Evolutionary conservation across 2,329 filamentous ascomycete species (phyloP).

Genomic region (Leptodontidium sp.): DNA sequence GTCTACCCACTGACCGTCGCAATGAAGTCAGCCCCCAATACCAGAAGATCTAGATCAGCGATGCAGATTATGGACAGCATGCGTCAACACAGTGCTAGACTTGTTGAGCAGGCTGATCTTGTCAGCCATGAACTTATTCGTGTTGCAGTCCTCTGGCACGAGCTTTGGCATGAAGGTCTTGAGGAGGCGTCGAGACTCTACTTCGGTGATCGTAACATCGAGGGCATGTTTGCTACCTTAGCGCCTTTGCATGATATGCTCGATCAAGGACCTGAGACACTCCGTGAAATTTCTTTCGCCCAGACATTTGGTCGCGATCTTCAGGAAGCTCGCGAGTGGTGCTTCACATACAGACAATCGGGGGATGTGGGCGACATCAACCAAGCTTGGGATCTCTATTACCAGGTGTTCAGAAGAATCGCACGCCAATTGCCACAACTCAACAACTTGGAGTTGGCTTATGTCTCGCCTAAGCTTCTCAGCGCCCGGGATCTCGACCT

Average conservation of each 20-base stretch:
- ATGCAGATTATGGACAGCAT: conserved; percentile 97
- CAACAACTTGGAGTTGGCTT: conserved; percentile 91
- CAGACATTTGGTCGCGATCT: conserved; percentile 97
- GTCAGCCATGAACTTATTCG: conserved; percentile 97
- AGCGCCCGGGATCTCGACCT: conserved; percentile 86
- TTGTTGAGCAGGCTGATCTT: conserved; percentile 94
- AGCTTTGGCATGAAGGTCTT: conserved; percentile 97
- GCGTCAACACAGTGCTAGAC: conserved; percentile 88
- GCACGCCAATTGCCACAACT: conserved; percentile 91
- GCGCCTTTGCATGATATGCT: conserved; percentile 91
- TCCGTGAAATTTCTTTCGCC: conserved; percentile 95
- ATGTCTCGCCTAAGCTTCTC: conserved; percentile 94
- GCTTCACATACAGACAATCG: conserved; percentile 88
- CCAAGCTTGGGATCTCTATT: conserved; percentile 99
- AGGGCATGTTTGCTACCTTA: conserved; percentile 94
- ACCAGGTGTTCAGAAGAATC: conserved; percentile 97
- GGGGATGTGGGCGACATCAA: conserved; percentile 93
- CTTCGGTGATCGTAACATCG: conserved; percentile 96
- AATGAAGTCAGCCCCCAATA: conserved; percentile 90
- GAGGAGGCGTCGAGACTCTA: conserved; percentile 97
- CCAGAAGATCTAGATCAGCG: conserved; percentile 85
- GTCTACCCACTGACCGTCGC: conserved; percentile 98
- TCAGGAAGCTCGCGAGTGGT: conserved; percentile 95
- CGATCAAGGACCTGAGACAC: conserved; percentile 88
- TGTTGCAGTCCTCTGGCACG: conserved; percentile 97